These are phyloP conservation scores for Ustilago shanxiensis DNA, from an alignment of 1,284 basidiomycete species.

Conservation along the genomic window DNA sequence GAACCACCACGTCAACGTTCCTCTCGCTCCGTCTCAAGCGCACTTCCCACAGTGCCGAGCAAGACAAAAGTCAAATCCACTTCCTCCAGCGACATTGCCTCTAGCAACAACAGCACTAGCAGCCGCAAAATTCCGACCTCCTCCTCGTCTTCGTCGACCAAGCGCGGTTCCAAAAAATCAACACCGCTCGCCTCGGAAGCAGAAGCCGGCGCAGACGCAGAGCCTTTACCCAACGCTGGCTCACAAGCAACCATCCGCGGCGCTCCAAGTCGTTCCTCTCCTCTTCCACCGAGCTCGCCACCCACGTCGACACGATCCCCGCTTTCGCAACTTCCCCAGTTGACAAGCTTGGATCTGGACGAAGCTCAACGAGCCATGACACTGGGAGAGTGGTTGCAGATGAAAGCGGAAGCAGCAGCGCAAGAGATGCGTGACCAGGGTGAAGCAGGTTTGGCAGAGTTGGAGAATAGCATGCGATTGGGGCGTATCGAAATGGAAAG, in stretches of 20 bases:
- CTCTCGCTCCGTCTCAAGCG: constrained; percentile 14
- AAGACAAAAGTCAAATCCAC: not conserved
- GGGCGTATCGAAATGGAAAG: constrained; percentile 28
- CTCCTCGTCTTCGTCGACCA: constrained; percentile 1
- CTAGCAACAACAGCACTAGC: not conserved
- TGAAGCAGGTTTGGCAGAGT: constrained; percentile 26
- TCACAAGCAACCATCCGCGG: constrained; percentile 43
- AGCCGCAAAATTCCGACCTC: constrained; percentile 14
- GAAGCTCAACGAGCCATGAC: constrained; percentile 37
- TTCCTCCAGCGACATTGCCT: not conserved
- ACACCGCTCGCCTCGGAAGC: constrained; percentile 6
- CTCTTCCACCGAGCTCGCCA: not conserved
- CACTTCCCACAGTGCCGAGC: constrained; percentile 5
- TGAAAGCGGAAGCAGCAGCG: constrained; percentile 39
- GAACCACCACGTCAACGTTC: constrained; percentile 12
- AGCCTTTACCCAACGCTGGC: constrained; percentile 15
- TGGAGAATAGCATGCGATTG: constrained; percentile 28
- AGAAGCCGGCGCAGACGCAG: constrained; percentile 11
- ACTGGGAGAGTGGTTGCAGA: constrained; percentile 50
- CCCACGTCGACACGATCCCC: constrained; percentile 9
- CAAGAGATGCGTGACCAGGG: constrained; percentile 43
- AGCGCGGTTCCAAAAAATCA: constrained; percentile 12
- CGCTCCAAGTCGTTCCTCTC: constrained; percentile 17
- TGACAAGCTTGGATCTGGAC: constrained; percentile 24
- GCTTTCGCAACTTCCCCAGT: constrained; percentile 22